Conservation (phyloP, 139 green algal species). For the Closterium sp. region DNA sequence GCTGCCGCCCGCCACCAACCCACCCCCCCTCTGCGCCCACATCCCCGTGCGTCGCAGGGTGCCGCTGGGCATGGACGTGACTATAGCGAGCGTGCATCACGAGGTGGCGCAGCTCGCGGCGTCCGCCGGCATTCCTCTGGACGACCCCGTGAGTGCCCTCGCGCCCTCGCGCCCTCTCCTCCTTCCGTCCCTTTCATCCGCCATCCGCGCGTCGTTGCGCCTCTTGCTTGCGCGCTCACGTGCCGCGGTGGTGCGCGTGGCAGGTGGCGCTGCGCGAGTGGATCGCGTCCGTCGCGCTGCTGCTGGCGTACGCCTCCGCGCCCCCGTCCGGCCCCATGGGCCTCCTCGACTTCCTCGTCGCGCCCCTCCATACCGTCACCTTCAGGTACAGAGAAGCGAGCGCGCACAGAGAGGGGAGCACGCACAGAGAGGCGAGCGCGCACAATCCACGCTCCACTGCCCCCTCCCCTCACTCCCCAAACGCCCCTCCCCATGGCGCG, state of each 20-base stretch:
- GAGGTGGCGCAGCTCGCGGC: not conserved
- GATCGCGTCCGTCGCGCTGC: not conserved
- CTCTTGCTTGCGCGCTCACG: not conserved
- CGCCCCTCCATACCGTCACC: constrained; percentile 6
- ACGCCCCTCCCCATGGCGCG: not conserved
- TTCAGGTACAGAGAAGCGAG: not conserved
- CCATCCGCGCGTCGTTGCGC: not conserved
- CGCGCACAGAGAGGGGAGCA: not conserved
- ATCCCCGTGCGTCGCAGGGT: not conserved
- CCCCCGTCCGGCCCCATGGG: not conserved
- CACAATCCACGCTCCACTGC: not conserved
- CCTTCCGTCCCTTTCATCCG: not conserved
- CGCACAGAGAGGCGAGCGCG: not conserved
- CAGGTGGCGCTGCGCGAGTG: not conserved
- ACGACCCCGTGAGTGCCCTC: not conserved
- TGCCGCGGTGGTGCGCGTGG: not conserved
- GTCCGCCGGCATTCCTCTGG: not conserved
- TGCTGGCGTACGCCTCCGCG: not conserved
- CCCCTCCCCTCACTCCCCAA: not conserved
- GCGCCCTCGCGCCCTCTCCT: not conserved
- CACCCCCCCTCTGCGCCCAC: not conserved
- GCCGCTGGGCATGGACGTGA: not conserved
- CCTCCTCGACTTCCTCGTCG: constrained; percentile 20
- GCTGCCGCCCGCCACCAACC: not conserved
- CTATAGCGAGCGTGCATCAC: not conserved